Percentiles rank a stretch among this genome's conserved stretches.
Conservation (phyloP, 2,329 filamentous ascomycete genomes). For the Aspergillus cejpii region DNA sequence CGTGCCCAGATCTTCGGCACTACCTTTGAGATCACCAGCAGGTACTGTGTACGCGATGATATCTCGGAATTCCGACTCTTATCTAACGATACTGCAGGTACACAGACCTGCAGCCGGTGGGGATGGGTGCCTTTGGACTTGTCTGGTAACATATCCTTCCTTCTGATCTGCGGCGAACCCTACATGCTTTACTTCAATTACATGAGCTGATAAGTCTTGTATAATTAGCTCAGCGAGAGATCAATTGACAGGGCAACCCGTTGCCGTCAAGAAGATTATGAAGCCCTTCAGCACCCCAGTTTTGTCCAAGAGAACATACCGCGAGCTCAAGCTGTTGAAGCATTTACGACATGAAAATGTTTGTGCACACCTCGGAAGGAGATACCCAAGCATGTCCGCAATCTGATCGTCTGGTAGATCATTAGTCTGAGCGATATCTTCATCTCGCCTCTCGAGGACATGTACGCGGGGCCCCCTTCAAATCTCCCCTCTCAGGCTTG, state of each 20-base stretch:
- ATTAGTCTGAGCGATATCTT: conserved; percentile 99
- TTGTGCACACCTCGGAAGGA: conserved; percentile 25
- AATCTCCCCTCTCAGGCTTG: background rate
- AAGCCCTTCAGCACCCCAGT: conserved; percentile 99
- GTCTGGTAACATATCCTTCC: conserved; percentile 63
- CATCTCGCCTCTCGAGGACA: conserved; percentile 96
- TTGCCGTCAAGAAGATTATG: conserved; percentile 99
- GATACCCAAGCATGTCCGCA: background rate
- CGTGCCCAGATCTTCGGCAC: conserved; percentile 99
- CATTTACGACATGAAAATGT: conserved; percentile 97
- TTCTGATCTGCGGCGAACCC: conserved; percentile 8
- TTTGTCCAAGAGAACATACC: conserved; percentile 92
- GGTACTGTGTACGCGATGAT: conserved; percentile 50
- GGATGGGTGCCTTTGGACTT: conserved; percentile 97
- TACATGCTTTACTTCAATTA: background rate
- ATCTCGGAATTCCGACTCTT: background rate
- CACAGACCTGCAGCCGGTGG: conserved; percentile 94
- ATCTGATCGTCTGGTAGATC: conserved; percentile 52
- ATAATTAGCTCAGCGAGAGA: conserved; percentile 78
- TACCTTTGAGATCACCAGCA: conserved; percentile 98
- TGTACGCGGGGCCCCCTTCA: conserved; percentile 53
- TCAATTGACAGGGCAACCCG: conserved; percentile 92
- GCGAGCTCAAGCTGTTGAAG: conserved; percentile 94
- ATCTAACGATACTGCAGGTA: conserved; percentile 56
- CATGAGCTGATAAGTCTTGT: conserved; percentile 10